Evolutionary conservation across 164 flowering plant genomes (phyloP).

Genomic region (Stephania cephalantha): DNA sequence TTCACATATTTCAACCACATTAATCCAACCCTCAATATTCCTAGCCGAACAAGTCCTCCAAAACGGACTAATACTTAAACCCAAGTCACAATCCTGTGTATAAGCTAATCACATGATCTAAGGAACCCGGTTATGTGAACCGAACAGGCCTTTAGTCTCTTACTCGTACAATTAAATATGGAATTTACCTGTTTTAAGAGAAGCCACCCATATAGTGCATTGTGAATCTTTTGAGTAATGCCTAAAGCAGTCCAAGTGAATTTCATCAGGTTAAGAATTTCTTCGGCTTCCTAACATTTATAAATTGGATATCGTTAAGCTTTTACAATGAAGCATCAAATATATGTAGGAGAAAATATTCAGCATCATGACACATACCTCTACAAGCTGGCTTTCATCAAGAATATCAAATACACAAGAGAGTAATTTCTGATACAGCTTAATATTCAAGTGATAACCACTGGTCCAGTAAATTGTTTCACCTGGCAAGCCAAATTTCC

Average conservation of each 20-base stretch:
- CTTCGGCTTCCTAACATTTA: constrained; percentile 54
- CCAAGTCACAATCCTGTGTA: too few species aligned
- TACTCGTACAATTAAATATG: background rate
- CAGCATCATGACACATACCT: constrained; percentile 32
- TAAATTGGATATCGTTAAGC: constrained; percentile 1
- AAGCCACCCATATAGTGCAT: constrained; percentile 66
- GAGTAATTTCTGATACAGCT: constrained; percentile 66
- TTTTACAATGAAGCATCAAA: background rate
- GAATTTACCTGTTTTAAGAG: constrained; percentile 68
- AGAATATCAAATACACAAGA: constrained; percentile 62
- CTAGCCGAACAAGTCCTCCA: too few species aligned
- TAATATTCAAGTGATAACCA: constrained; percentile 63
- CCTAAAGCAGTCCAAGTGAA: constrained; percentile 74
- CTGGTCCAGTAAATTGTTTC: constrained; percentile 61
- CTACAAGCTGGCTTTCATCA: constrained; percentile 65
- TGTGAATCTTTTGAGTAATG: constrained; percentile 58
- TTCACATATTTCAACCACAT: too few species aligned
- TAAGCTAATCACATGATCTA: too few species aligned
- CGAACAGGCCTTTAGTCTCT: too few species aligned
- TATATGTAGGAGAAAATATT: background rate
- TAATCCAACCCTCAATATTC: too few species aligned
- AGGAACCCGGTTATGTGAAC: too few species aligned
- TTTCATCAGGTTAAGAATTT: constrained; percentile 41
- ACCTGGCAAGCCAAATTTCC: constrained; percentile 38
- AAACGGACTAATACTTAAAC: too few species aligned